Conservation (phyloP, 768 basidiomycete genomes). For the Russula sp. region DNA sequence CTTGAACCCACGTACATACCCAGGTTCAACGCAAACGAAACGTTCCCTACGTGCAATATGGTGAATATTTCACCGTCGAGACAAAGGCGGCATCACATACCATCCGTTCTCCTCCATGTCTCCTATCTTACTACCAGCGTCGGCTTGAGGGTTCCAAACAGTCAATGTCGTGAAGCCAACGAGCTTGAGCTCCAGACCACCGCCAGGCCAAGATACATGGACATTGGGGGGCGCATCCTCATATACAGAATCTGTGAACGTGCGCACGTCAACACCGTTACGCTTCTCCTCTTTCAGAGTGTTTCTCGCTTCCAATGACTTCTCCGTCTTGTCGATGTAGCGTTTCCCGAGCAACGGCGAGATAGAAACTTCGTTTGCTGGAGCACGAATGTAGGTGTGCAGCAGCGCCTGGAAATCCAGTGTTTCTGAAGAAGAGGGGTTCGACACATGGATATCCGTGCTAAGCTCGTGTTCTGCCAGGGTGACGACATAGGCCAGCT, state of each 20-base stretch:
- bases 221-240: slow-evolving; percentile 55
- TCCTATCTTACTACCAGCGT: slow-evolving; percentile 60
- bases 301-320: slow-evolving; percentile 43
- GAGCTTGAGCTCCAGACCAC: slow-evolving; percentile 48
- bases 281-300: slow-evolving; percentile 53
- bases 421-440: slow-evolving; percentile 41
- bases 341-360: slow-evolving; percentile 54
- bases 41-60: slow-evolving; percentile 48
- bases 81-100: slow-evolving; percentile 38
- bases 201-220: slow-evolving; percentile 53
- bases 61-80: neutral
- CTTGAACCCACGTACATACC: slow-evolving; percentile 70
- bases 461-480: slow-evolving; percentile 65
- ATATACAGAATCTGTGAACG: slow-evolving; percentile 72
- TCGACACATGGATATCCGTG: slow-evolving; percentile 77
- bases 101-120: slow-evolving; percentile 92
- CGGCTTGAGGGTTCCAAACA: slow-evolving; percentile 89
- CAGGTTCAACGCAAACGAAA: slow-evolving; percentile 91
- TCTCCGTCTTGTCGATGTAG: slow-evolving; percentile 81
- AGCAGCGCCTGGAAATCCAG: slow-evolving; percentile 91
- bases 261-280: slow-evolving; percentile 57
- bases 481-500: slow-evolving; percentile 76
- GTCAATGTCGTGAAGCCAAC: slow-evolving; percentile 71
- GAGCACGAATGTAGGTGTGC: slow-evolving; percentile 81
- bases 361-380: slow-evolving; percentile 53